phyloP scores from a whole-genome alignment of 1,284 basidiomycete species.

The Cryptococcus sp. region DNA sequence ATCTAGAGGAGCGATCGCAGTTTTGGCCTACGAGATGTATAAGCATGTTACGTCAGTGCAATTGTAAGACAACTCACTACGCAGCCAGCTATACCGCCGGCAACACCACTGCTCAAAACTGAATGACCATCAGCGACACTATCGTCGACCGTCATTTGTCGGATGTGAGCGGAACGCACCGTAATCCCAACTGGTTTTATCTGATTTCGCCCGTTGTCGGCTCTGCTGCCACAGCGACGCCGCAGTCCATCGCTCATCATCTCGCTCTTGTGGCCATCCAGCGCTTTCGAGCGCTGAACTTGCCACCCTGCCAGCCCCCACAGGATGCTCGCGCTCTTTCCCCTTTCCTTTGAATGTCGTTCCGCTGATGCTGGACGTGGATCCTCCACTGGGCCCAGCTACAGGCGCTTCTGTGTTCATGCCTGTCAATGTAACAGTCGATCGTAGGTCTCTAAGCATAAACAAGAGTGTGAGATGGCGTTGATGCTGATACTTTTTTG shows the following conservation, averaged over 20 bases:
- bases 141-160: neutral
- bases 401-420: too few relatives aligned
- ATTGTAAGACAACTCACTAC: constrained; percentile 63
- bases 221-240: constrained; percentile 38
- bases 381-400: neutral
- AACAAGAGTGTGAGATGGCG: too few relatives aligned
- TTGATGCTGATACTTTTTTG: too few relatives aligned
- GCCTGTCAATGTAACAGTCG: too few relatives aligned
- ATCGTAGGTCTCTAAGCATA: too few relatives aligned
- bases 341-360: constrained; percentile 12
- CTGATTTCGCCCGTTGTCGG: constrained; percentile 60
- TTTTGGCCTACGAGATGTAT: constrained; percentile 72
- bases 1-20: constrained; percentile 94
- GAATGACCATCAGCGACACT: neutral
- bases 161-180: constrained; percentile 31
- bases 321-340: constrained; percentile 1
- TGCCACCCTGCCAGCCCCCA: neutral
- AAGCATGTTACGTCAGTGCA: neutral
- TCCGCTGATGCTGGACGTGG: constrained; percentile 1
- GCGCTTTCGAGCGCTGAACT: constrained; percentile 16
- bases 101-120: constrained; percentile 64
- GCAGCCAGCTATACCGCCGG: constrained; percentile 91
- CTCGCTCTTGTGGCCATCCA: constrained; percentile 19
- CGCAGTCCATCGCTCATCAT: constrained; percentile 31
- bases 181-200: constrained; percentile 74